phyloP scores from a whole-genome alignment of 148 eudicot species.

The Camellia lanceoleosa region DNA sequence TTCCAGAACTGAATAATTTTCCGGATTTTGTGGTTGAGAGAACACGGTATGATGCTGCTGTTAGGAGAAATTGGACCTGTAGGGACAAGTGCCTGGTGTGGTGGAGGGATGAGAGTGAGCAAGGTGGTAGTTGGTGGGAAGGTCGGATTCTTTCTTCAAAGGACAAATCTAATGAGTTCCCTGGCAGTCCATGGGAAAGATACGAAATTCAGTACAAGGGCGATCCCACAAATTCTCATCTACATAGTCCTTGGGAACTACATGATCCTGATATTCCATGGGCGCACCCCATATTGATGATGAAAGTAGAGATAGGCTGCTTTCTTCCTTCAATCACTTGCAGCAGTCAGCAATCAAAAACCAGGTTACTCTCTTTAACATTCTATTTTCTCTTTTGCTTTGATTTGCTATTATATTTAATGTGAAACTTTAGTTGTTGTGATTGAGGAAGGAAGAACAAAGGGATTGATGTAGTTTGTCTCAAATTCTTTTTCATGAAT shows the following conservation, averaged over 20 bases:
- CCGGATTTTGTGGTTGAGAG: conserved; percentile 91
- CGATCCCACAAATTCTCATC: conserved; percentile 29
- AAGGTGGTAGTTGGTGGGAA: conserved; percentile 84
- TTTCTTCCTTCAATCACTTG: conserved; percentile 46
- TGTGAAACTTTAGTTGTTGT: not conserved
- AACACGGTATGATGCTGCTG: conserved; percentile 61
- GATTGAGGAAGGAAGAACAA: not conserved
- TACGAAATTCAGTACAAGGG: conserved; percentile 48
- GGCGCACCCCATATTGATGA: conserved; percentile 56
- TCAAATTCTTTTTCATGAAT: conserved; percentile 7
- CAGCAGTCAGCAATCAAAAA: conserved; percentile 38
- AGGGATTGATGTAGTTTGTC: not conserved
- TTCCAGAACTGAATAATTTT: conserved; percentile 64
- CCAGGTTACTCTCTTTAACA: conserved; percentile 40
- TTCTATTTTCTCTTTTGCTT: conserved; percentile 10
- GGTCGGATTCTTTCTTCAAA: conserved; percentile 48
- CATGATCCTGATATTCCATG: conserved; percentile 49
- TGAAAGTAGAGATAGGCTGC: conserved; percentile 37
- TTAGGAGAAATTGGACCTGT: conserved; percentile 57
- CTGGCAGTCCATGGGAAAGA: conserved; percentile 94
- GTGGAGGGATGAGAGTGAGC: conserved; percentile 69
- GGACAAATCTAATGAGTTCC: conserved; percentile 57
- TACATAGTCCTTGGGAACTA: conserved; percentile 92
- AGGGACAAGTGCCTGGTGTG: conserved; percentile 76
- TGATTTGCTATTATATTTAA: not conserved